These are phyloP conservation scores for Grifola frondosa DNA, from an alignment of 1,284 basidiomycete species.

Conservation along the genomic window DNA sequence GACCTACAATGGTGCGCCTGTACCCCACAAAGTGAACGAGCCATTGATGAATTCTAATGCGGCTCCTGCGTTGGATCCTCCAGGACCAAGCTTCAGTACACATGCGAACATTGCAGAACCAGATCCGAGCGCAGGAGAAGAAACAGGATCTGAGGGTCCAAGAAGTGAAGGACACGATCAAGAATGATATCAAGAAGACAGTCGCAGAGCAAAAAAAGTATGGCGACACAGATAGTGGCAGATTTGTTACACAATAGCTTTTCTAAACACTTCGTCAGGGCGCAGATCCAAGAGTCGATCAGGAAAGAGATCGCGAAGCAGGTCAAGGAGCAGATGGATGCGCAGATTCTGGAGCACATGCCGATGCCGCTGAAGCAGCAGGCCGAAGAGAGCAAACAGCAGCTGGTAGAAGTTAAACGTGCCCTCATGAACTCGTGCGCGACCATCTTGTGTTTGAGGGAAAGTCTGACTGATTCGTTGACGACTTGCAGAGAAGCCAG, in stretches of 20 bases:
- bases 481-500: constrained; percentile 43
- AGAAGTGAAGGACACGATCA: constrained; percentile 36
- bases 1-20: constrained; percentile 31
- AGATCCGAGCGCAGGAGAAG: constrained; percentile 38
- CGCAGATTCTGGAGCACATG: constrained; percentile 46
- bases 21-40: too few species aligned
- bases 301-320: constrained; percentile 38
- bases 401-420: constrained; percentile 41
- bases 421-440: constrained; percentile 54
- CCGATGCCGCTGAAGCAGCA: constrained; percentile 47
- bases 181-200: constrained; percentile 34
- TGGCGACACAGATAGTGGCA: too few species aligned
- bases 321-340: constrained; percentile 43
- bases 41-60: not conserved
- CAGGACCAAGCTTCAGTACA: constrained; percentile 33
- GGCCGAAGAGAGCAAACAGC: constrained; percentile 40
- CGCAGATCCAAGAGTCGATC: constrained; percentile 40
- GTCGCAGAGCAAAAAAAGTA: constrained; percentile 27
- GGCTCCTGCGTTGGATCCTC: not conserved
- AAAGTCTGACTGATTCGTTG: not conserved
- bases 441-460: too few species aligned
- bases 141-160: constrained; percentile 34
- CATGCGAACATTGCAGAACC: constrained; percentile 31
- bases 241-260: too few species aligned
- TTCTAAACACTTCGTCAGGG: too few species aligned